Conservation (phyloP, 495 filamentous ascomycete genomes). For the Daldinia caldariorum region DNA sequence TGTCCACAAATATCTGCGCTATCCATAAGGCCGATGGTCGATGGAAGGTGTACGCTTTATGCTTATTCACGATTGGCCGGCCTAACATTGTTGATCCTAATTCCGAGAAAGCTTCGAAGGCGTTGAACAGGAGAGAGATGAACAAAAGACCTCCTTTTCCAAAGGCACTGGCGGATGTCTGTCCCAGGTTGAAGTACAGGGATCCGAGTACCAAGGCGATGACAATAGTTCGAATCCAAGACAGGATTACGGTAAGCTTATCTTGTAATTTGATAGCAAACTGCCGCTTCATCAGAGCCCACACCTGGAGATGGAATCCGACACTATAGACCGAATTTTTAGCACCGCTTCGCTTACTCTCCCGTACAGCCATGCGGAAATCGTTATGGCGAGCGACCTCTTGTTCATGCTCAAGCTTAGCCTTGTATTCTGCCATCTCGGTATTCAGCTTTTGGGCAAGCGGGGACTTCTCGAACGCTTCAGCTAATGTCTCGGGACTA, state of each 20-base stretch:
- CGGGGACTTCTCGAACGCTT: slow-evolving; percentile 73
- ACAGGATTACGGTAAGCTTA: slow-evolving; percentile 76
- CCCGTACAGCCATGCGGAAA: slow-evolving; percentile 77
- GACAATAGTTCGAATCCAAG: slow-evolving; percentile 77
- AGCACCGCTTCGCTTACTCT: slow-evolving; percentile 78
- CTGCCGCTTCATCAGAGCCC: slow-evolving; percentile 83
- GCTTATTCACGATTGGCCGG: slow-evolving; percentile 78
- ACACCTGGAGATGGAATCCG: slow-evolving; percentile 80
- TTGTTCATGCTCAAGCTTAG: slow-evolving; percentile 63
- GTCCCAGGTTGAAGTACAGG: slow-evolving; percentile 74
- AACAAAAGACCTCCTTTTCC: slow-evolving; percentile 81
- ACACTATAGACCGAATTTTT: slow-evolving; percentile 81
- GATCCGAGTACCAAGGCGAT: slow-evolving; percentile 83
- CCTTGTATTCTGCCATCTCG: slow-evolving; percentile 76
- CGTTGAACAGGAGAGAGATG: slow-evolving; percentile 79
- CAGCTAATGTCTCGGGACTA: slow-evolving; percentile 68
- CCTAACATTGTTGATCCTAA: slow-evolving; percentile 76
- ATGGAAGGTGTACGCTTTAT: slow-evolving; percentile 81
- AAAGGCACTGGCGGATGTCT: slow-evolving; percentile 76
- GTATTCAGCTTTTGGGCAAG: slow-evolving; percentile 63
- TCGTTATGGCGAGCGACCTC: slow-evolving; percentile 72
- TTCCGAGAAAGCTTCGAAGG: slow-evolving; percentile 81
- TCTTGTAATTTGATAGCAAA: slow-evolving; percentile 88
- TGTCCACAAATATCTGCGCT: slow-evolving; percentile 81
- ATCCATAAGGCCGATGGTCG: slow-evolving; percentile 81